Base-by-base conservation (phyloP, 2,329 filamentous ascomycete species). In the Arthrobotrys sinensis region DNA sequence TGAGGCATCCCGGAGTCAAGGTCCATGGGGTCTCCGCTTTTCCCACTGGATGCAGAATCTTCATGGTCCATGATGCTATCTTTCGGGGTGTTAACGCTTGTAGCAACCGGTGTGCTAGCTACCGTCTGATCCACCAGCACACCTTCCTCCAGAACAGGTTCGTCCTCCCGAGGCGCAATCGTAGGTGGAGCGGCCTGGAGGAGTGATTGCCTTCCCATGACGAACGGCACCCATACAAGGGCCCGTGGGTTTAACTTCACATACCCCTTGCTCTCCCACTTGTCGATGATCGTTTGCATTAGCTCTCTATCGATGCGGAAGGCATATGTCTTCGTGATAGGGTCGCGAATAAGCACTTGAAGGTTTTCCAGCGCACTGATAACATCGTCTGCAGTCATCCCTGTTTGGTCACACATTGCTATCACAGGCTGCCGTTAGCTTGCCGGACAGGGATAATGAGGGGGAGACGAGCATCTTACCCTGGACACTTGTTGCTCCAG, bases 341-440 rank as follows among this genome's bases (percentile, higher is more conserved):
- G 94, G 84, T 99, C 96, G 75, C 94, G 90, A 14, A 97, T 93
- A 24, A 99, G 88, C 68, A 94, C 95, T 48, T 95, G 91, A 10
- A 99, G 86, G 0, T 93, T 94, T 85, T 99, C 96, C 1, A 99
- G 87, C 0, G 93, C 95, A 11, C 96, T 96, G 11, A 99, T 92
- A 76, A 98, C 94, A 84, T 99, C 96, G 84, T 99, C 96, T 0
- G 95, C 89, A 0, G 96, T 98, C 90, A 99, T 94, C 10, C 96
- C 96, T 0, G 95, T 98, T 76, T 93, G 91, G 80, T 95, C 91
- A 0, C 95, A 97, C 80, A 96, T 93, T 34, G 89, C 86, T 80
- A 88, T 88, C 81, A 91, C 8, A 72, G n/a, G 32, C 45, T 21
- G 43, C 21, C 79, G 89, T 91, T 16, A 91, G 84, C 1, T 36